Evolutionary conservation across 176 grass and related monocot genomes (phyloP).

Genomic region (Sorghum bicolor): Sorghum_bicolor_NCBIv3 NC_012871.2:72011501-72012000

Average conservation of each 20-base stretch:
- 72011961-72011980: background rate
- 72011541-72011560: slow-evolving; percentile 98
- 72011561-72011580: slow-evolving; percentile 96
- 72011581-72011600: slow-evolving; percentile 88
- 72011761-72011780: background rate
- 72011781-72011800: slow-evolving; percentile 14
- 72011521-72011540: slow-evolving; percentile 96
- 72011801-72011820: slow-evolving; percentile 13
- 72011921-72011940: slow-evolving; percentile 62
- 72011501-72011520: slow-evolving; percentile 50
- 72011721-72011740: slow-evolving; percentile 17
- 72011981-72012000: background rate
- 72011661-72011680: slow-evolving; percentile 85
- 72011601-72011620: slow-evolving; percentile 92
- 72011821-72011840: slow-evolving; percentile 80
- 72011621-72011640: slow-evolving; percentile 96
- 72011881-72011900: slow-evolving; percentile 85
- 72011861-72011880: slow-evolving; percentile 72
- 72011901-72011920: slow-evolving; percentile 97
- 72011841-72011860: slow-evolving; percentile 73
- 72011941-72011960: slow-evolving; percentile 20
- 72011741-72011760: background rate
- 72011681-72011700: slow-evolving; percentile 88
- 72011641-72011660: slow-evolving; percentile 98
- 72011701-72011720: slow-evolving; percentile 31